phyloP scores from a whole-genome alignment of 1,284 basidiomycete species.

The Ceratobasidium sp. region DNA sequence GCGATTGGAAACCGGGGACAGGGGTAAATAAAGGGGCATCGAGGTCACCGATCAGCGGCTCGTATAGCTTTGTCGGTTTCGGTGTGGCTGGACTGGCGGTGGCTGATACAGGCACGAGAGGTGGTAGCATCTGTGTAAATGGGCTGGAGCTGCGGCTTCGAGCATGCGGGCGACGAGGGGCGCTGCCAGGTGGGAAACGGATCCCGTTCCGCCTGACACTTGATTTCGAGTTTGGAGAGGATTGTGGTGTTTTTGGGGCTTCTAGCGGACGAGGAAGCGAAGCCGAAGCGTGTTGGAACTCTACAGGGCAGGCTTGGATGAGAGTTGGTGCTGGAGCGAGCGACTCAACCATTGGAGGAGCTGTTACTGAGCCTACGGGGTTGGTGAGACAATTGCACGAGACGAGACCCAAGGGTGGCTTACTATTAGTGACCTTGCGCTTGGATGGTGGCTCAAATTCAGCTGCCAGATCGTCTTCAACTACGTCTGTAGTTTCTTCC shows the following conservation, averaged over 20 bases:
- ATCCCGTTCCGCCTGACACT: background rate
- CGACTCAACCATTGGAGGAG: background rate
- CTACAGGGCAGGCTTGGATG: constrained; percentile 17
- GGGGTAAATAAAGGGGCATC: background rate
- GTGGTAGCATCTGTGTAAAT: constrained; percentile 31
- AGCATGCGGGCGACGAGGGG: background rate
- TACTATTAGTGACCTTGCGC: constrained; percentile 14
- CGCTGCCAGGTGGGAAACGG: constrained; percentile 18
- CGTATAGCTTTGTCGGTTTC: constrained; percentile 7
- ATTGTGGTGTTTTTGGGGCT: background rate
- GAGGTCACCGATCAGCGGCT: constrained; percentile 1
- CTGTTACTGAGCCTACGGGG: no score
- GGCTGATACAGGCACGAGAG: background rate
- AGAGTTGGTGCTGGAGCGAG: constrained; percentile 10
- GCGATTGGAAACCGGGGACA: background rate
- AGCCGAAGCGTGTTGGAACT: background rate
- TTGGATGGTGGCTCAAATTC: constrained; percentile 11
- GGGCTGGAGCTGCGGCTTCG: constrained; percentile 32
- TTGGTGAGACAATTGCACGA: background rate
- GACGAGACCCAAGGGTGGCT: background rate
- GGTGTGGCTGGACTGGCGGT: constrained; percentile 17
- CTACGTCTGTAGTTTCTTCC: background rate
- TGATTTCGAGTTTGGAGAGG: constrained; percentile 3
- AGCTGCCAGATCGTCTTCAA: background rate
- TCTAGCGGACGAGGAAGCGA: constrained; percentile 21